Conservation (phyloP, 75 land plant species). For the Adiantum capillusveneris region DNA sequence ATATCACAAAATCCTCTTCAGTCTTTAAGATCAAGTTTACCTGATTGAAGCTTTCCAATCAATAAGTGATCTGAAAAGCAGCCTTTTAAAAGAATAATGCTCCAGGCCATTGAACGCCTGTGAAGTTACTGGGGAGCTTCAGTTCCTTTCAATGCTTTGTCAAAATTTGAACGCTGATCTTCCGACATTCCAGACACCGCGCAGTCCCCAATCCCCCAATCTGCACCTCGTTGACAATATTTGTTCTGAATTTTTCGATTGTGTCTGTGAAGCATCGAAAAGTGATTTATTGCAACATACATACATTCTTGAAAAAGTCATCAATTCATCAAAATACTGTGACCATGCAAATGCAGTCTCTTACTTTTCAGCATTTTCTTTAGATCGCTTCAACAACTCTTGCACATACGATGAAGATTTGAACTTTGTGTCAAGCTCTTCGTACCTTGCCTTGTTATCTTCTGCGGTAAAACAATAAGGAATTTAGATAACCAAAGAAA, state of each 20-base stretch:
- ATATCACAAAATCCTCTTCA: too few relatives aligned
- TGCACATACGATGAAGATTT: slow-evolving; percentile 64
- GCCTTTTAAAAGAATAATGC: too few relatives aligned
- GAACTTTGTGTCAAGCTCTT: slow-evolving; percentile 66
- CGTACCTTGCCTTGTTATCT: slow-evolving; percentile 70
- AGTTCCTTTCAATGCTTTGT: slow-evolving; percentile 49
- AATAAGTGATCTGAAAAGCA: too few relatives aligned
- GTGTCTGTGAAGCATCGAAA: slow-evolving; percentile 50
- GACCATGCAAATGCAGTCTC: background rate
- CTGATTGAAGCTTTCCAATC: too few relatives aligned
- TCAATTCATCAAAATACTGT: too few relatives aligned
- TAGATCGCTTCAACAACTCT: slow-evolving; percentile 70
- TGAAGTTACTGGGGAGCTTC: background rate
- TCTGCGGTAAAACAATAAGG: too few relatives aligned
- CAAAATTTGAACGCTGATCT: slow-evolving; percentile 62
- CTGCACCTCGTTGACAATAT: slow-evolving; percentile 95
- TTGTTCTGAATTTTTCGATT: slow-evolving; percentile 64
- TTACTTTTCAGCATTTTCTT: slow-evolving; percentile 71
- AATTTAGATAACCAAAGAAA: too few relatives aligned
- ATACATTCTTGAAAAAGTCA: background rate
- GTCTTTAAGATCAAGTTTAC: too few relatives aligned
- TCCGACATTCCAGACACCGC: slow-evolving; percentile 61
- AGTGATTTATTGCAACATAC: background rate
- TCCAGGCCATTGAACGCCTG: too few relatives aligned
- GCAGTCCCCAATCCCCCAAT: slow-evolving; percentile 99